phyloP scores from a whole-genome alignment of 75 land plant genomes.

The Larix kaempferi region DNA sequence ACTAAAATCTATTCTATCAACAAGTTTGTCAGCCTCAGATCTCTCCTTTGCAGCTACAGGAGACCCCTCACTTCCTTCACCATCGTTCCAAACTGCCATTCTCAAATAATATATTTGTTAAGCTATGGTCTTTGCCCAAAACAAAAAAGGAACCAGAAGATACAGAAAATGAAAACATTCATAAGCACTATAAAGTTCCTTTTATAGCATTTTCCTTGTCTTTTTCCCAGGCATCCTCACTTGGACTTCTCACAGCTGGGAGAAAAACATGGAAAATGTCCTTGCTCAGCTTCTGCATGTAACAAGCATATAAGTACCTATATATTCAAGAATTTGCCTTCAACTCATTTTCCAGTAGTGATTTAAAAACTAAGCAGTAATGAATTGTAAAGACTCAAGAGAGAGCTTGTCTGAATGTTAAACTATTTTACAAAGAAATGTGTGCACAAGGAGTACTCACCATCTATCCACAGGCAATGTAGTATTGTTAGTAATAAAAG shows the following conservation, averaged over 20 bases:
- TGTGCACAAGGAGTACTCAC: too few relatives aligned
- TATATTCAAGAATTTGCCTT: not conserved
- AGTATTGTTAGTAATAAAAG: too few relatives aligned
- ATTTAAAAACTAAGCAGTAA: not conserved
- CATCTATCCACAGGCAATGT: too few relatives aligned
- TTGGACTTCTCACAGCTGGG: not conserved
- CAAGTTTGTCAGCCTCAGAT: conserved; percentile 74
- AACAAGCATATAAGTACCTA: not conserved
- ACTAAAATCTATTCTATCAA: conserved; percentile 87
- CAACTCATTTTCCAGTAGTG: not conserved
- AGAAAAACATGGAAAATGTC: not conserved
- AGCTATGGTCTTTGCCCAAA: not conserved
- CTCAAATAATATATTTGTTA: not conserved
- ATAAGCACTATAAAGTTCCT: not conserved
- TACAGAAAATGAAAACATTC: not conserved
- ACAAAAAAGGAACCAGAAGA: not conserved
- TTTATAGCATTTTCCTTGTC: not conserved
- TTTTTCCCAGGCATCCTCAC: not conserved
- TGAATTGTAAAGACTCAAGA: not conserved
- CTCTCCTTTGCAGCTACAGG: conserved; percentile 17
- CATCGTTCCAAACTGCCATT: conserved; percentile 33
- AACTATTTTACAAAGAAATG: too few relatives aligned
- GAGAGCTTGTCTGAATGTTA: not conserved
- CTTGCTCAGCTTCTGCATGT: not conserved
- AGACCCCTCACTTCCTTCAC: conserved; percentile 28